Evolutionary conservation across 352 stramenopile species (phyloP), one percentile per base, ranked within the genome.

Genomic region (Phytophthora pseudosyringae): DNA sequence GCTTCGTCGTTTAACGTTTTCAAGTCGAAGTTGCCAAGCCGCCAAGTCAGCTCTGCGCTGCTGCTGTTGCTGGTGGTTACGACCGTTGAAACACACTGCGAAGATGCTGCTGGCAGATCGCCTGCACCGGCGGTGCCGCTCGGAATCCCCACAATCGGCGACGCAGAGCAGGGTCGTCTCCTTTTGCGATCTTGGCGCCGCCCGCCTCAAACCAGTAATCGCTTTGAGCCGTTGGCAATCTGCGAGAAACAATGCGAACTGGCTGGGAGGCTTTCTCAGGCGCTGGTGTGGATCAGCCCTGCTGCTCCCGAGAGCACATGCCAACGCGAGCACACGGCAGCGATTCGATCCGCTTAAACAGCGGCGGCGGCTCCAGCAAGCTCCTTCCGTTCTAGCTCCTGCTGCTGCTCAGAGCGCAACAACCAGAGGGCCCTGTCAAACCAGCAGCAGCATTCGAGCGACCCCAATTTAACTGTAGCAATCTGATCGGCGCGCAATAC

Each of bases 41-140:
- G 18, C 39, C n/a, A 45, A 45, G 15, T 28, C n/a, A 35, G 26
- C 46, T 53, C 46, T n/a, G 16, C 39, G n/a, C 13, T 28, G 9
- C 26, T 4, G 44, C 44, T 1, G 43, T 18, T 9, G 31, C 21
- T 28, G 26, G 44, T 15, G 28, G 9, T 50, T 57, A 58, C 56
- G 56, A 64, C 46, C 56, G 28, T 39, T 57, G 38, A 58, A 64
- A 64, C 18, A 36, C 26, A 35, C 44, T 32, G 32, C 44, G 35
- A 41, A 45, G 26, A 35, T 18, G 40, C 29, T 15, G 28, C 25
- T 44, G 26, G 36, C 35, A 58, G 40, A 61, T 53, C 46, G 10
- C 31, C 4, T 10, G 16, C 9, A 8, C 31, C 4, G 16, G 16
- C 9, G 39, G 38, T 45, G 53, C 53, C 16, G 40, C 15, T 32